Evolutionary conservation across 257 asterid species (phyloP).

Genomic region (Scutellaria minor): DNA sequence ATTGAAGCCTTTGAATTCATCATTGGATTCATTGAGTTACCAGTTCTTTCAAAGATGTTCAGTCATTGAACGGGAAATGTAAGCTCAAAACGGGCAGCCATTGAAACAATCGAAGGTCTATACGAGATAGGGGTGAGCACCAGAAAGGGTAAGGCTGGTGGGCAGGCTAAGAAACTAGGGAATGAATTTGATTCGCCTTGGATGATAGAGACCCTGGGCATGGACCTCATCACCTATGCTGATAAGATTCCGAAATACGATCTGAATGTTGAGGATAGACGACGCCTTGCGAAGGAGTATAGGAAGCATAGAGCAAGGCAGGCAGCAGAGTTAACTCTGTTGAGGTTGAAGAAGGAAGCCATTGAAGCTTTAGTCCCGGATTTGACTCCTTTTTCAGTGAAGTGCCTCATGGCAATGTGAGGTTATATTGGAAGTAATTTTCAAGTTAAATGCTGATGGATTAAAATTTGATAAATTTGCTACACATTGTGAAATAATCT

Average conservation of each 20-base stretch:
- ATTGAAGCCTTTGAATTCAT: slow-evolving; percentile 48
- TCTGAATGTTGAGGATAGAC: slow-evolving; percentile 78
- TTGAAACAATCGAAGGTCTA: slow-evolving; percentile 71
- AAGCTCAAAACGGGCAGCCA: slow-evolving; percentile 66
- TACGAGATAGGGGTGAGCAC: slow-evolving; percentile 56
- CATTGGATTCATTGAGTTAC: slow-evolving; percentile 50
- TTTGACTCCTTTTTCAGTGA: slow-evolving; percentile 69
- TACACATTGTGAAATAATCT: no score
- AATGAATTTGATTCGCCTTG: slow-evolving; percentile 57
- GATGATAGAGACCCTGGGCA: slow-evolving; percentile 75
- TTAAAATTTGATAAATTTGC: no score
- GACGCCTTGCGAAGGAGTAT: slow-evolving; percentile 81
- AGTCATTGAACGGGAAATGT: slow-evolving; percentile 86
- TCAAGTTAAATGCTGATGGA: no score
- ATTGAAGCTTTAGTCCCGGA: slow-evolving; percentile 86
- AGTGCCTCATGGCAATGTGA: slow-evolving; percentile 67
- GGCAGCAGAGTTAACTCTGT: slow-evolving; percentile 69
- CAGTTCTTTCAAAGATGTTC: slow-evolving; percentile 72
- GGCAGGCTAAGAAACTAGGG: slow-evolving; percentile 60
- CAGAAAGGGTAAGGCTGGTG: slow-evolving; percentile 60
- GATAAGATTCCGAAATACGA: slow-evolving; percentile 84
- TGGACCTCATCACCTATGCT: slow-evolving; percentile 70
- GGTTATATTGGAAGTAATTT: slow-evolving; percentile 9
- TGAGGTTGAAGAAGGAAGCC: slow-evolving; percentile 79
- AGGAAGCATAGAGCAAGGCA: slow-evolving; percentile 87